phyloP scores from a whole-genome alignment of 495 filamentous ascomycete genomes.

The Venustampulla echinocandica region DNA sequence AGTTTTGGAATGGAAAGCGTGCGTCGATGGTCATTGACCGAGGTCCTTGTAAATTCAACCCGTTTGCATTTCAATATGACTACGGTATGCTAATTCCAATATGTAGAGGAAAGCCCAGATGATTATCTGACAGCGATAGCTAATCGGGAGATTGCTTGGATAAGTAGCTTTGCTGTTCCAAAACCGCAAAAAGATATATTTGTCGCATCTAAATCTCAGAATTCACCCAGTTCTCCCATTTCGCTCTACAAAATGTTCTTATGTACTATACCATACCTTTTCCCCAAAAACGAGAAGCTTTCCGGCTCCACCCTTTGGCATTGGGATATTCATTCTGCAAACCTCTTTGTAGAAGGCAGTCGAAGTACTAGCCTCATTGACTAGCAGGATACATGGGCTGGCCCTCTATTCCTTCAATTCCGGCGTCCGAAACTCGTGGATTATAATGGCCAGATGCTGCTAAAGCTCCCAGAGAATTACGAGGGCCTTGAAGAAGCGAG shows the following conservation, averaged over 20 bases:
- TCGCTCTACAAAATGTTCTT: slow-evolving; percentile 6
- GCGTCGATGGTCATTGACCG: not conserved
- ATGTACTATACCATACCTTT: slow-evolving; percentile 1
- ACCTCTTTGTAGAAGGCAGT: slow-evolving; percentile 3
- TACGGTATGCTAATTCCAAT: slow-evolving; percentile 2
- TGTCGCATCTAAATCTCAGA: slow-evolving; percentile 1
- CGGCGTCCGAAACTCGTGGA: slow-evolving; percentile 1
- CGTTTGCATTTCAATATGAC: not conserved
- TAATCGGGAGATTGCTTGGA: slow-evolving; percentile 5
- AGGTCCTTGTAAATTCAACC: slow-evolving; percentile 3
- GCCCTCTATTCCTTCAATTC: slow-evolving; percentile 5
- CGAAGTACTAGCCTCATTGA: slow-evolving; percentile 5
- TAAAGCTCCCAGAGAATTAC: slow-evolving; percentile 7
- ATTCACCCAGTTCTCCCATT: slow-evolving; percentile 1
- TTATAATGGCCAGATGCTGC: slow-evolving; percentile 5
- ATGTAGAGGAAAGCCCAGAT: slow-evolving; percentile 4
- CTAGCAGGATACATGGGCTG: slow-evolving; percentile 2
- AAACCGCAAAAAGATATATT: slow-evolving; percentile 4
- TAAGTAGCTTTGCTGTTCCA: slow-evolving; percentile 7
- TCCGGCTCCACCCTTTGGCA: slow-evolving; percentile 2
- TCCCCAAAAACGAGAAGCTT: slow-evolving; percentile 1
- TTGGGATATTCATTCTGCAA: not conserved
- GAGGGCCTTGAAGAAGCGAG: slow-evolving; percentile 1
- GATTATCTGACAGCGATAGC: slow-evolving; percentile 8
- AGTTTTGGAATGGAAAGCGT: slow-evolving; percentile 1